Percentiles rank a stretch among this genome's conserved stretches.
These are phyloP conservation scores for Hansenula lynferdii DNA, from an alignment of 1,139 yeast species.

Conservation along the genomic window DNA sequence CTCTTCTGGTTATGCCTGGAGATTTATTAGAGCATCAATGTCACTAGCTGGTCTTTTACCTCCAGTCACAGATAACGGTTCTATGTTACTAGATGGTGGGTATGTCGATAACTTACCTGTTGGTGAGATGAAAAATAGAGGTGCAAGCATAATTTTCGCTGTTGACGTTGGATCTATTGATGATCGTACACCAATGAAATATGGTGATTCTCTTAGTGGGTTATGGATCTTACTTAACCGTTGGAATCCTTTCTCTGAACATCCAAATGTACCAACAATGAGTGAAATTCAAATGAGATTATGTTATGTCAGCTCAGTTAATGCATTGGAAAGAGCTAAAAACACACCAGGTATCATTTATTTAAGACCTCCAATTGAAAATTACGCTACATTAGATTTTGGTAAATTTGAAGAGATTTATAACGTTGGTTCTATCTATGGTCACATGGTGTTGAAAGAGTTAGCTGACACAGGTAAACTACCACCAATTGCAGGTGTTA, in stretches of 20 bases:
- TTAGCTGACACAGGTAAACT: conserved; percentile 50
- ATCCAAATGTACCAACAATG: conserved; percentile 89
- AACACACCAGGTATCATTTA: conserved; percentile 83
- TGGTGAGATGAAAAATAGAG: conserved; percentile 81
- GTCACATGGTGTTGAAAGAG: conserved; percentile 50
- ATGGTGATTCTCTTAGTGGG: conserved; percentile 93
- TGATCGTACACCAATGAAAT: conserved; percentile 84
- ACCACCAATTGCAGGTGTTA: conserved; percentile 58
- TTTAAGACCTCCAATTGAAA: conserved; percentile 90
- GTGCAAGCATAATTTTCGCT: conserved; percentile 85
- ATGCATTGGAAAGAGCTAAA: conserved; percentile 86
- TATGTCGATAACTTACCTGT: conserved; percentile 93
- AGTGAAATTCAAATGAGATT: conserved; percentile 91
- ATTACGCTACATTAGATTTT: conserved; percentile 88
- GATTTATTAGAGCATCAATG: conserved; percentile 95
- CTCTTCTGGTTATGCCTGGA: conserved; percentile 90
- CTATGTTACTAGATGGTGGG: conserved; percentile 94
- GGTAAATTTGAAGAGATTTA: conserved; percentile 89
- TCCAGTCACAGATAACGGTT: conserved; percentile 85
- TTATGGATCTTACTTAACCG: conserved; percentile 86
- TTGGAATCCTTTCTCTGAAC: conserved; percentile 84
- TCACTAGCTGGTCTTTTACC: conserved; percentile 92
- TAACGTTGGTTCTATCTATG: conserved; percentile 74
- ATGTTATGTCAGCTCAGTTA: conserved; percentile 93
- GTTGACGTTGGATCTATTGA: conserved; percentile 98